Conservation (phyloP, 192 early-diverging fungal species). For the Funneliformis mosseae region DNA sequence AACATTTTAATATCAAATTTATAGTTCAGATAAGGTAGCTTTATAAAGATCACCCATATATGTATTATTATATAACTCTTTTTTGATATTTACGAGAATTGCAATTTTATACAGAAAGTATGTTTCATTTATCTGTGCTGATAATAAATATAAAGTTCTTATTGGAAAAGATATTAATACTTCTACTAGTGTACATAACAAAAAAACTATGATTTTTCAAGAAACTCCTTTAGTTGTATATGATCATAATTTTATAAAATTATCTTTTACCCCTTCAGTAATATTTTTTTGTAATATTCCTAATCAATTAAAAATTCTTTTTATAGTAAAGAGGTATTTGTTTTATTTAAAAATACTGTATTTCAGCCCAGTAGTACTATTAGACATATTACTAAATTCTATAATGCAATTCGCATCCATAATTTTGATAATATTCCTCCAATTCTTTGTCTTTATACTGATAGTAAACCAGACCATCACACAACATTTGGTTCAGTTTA, state of each 20-base stretch:
- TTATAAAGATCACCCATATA: neutral
- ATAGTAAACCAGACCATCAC: neutral
- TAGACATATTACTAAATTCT: neutral
- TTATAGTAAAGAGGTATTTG: neutral
- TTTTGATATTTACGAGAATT: conserved; percentile 5
- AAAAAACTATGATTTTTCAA: neutral
- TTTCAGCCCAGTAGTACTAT: neutral
- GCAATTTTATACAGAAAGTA: neutral
- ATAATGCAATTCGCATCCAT: neutral
- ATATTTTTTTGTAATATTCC: neutral
- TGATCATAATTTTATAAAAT: neutral
- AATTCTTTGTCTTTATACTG: neutral
- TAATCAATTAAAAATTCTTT: neutral
- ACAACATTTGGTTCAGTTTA: neutral
- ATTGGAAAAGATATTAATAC: neutral
- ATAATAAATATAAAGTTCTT: neutral
- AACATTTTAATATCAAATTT: conserved; percentile 8
- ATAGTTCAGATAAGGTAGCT: neutral
- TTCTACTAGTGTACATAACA: neutral
- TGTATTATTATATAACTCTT: neutral
- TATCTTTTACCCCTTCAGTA: neutral
- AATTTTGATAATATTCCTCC: neutral
- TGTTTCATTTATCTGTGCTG: neutral
- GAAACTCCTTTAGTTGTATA: too few relatives aligned
- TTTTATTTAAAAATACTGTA: neutral